phyloP scores from a whole-genome alignment of 2,329 filamentous ascomycete genomes.

The Neonectria hederae region DNA sequence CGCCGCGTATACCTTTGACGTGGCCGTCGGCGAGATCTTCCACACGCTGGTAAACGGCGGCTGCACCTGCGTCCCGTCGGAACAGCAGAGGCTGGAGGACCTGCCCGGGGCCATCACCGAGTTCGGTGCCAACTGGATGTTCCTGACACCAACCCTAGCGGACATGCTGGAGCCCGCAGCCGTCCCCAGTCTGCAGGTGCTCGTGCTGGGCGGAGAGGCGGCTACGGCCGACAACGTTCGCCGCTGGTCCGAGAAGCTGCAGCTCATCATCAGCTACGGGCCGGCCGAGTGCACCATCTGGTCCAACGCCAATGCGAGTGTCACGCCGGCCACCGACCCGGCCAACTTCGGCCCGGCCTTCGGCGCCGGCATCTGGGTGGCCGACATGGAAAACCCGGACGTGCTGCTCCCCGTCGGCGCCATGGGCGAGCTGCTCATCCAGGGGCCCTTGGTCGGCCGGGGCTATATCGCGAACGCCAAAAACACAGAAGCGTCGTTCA shows the following conservation, averaged over 20 bases:
- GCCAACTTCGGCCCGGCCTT: conserved; percentile 52
- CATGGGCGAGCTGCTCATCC: conserved; percentile 56
- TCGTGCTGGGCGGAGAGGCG: conserved; percentile 7
- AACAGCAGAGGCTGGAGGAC: conserved; percentile 18
- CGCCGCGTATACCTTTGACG: conserved; percentile 30
- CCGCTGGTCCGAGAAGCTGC: conserved; percentile 25
- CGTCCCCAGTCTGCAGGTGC: conserved; percentile 2
- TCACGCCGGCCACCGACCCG: not conserved
- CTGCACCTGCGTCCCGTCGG: conserved; percentile 23
- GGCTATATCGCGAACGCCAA: conserved; percentile 63
- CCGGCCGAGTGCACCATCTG: conserved; percentile 25
- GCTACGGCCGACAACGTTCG: not conserved
- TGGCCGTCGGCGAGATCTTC: conserved; percentile 15
- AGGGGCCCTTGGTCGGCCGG: conserved; percentile 61
- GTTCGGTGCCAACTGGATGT: conserved; percentile 17
- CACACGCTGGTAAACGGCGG: conserved; percentile 14
- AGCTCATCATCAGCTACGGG: conserved; percentile 29
- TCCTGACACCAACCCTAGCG: conserved; percentile 20
- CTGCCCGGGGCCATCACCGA: conserved; percentile 19
- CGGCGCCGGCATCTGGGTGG: conserved; percentile 52
- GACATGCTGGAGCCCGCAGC: conserved; percentile 5
- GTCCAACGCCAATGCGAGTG: not conserved
- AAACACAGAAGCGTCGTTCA: conserved; percentile 57
- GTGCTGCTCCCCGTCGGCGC: conserved; percentile 52
- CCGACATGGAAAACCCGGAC: conserved; percentile 50